Percentiles rank a stretch among this genome's conserved stretches.
phyloP scores from a whole-genome alignment of 169 alveolate species.

The Plasmodium falciparum region DNA sequence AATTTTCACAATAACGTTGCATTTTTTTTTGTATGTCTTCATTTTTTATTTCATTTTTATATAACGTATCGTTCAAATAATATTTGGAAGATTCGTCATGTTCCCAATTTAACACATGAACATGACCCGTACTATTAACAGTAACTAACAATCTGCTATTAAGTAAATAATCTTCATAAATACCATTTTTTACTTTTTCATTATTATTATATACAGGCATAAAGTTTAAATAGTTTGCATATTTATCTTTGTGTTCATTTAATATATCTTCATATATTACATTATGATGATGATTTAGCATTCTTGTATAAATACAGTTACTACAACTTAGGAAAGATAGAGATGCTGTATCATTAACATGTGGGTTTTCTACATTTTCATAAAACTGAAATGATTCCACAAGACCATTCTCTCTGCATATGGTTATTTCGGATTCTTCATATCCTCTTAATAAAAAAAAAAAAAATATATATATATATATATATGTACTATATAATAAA shows the following conservation, averaged over 20 bases:
- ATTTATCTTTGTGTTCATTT: slow-evolving; percentile 28
- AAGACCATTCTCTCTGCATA: slow-evolving; percentile 52
- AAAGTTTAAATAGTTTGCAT: slow-evolving; percentile 29
- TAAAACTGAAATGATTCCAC: slow-evolving; percentile 41
- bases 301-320: slow-evolving; percentile 52
- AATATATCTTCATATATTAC: slow-evolving; percentile 47
- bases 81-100: slow-evolving; percentile 24
- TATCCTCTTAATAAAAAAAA: slow-evolving; percentile 41
- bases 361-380: slow-evolving; percentile 22
- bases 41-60: slow-evolving; percentile 1
- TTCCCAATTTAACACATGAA: slow-evolving; percentile 49
- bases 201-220: slow-evolving; percentile 37
- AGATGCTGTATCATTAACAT: slow-evolving; percentile 15
- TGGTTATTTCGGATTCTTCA: slow-evolving; percentile 68
- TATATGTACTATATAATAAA: background rate
- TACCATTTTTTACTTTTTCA: slow-evolving; percentile 42
- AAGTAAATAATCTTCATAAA: slow-evolving; percentile 31
- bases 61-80: slow-evolving; percentile 8
- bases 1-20: slow-evolving; percentile 28
- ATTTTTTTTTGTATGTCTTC: slow-evolving; percentile 21
- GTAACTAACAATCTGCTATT: slow-evolving; percentile 61
- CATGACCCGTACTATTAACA: slow-evolving; percentile 58
- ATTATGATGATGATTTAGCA: slow-evolving; percentile 66
- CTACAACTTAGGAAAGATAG: slow-evolving; percentile 39
- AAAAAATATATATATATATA: background rate